A percentile compares a stretch with the other conserved stretches of the same genome.
Evolutionary conservation across 257 asterid genomes (phyloP).

Genomic region (Plantago elongata): DNA sequence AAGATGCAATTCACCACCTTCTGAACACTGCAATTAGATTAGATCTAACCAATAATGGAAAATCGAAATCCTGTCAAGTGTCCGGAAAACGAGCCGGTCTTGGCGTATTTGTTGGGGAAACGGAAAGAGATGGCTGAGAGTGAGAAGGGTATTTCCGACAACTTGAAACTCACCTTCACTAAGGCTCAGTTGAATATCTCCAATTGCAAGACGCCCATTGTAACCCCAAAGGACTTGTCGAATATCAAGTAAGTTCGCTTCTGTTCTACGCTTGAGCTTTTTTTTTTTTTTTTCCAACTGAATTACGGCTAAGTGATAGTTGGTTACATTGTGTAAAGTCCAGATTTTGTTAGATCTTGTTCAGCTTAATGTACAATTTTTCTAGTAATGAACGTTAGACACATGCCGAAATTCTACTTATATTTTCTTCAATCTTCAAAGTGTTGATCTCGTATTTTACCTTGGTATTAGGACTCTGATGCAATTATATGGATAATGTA

Average conservation of each 20-base stretch:
- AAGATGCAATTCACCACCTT: background rate
- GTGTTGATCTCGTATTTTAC: background rate
- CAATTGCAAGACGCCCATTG: constrained; percentile 48
- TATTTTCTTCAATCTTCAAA: background rate
- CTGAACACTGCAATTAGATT: background rate
- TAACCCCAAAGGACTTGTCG: constrained; percentile 60
- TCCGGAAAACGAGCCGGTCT: constrained; percentile 64
- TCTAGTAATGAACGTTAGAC: too few species aligned
- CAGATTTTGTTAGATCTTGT: background rate
- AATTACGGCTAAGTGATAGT: background rate
- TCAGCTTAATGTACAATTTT: too few species aligned
- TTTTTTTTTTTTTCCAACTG: background rate
- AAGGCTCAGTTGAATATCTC: constrained; percentile 75
- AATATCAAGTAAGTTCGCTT: constrained; percentile 61
- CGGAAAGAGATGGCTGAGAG: constrained; percentile 63
- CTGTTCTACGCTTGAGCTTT: background rate
- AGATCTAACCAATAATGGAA: constrained; percentile 34
- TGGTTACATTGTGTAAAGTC: background rate
- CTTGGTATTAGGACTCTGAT: too few species aligned
- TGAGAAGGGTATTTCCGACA: constrained; percentile 74
- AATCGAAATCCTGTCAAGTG: constrained; percentile 37
- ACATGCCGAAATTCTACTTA: background rate
- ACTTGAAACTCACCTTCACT: constrained; percentile 52
- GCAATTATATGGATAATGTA: background rate
- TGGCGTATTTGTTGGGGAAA: constrained; percentile 56